These are phyloP conservation scores for Cryphonectria parasitica DNA, from an alignment of 2,329 filamentous ascomycete species.

Conservation along the genomic window DNA sequence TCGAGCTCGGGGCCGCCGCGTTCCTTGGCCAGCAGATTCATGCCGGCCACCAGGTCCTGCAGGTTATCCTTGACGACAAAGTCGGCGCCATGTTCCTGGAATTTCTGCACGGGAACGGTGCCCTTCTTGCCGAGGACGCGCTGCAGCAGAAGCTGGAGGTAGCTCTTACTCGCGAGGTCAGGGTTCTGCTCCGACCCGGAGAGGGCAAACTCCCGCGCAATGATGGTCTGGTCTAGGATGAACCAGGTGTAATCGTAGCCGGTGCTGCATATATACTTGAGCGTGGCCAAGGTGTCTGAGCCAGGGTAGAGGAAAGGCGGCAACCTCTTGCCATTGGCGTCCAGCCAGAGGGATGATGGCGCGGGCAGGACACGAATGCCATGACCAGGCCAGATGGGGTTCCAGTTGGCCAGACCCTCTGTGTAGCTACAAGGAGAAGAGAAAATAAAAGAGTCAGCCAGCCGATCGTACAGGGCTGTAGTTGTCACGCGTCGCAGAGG, in stretches of 20 bases:
- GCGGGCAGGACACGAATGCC: slow-evolving; percentile 65
- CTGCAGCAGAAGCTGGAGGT: slow-evolving; percentile 53
- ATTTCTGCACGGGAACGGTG: slow-evolving; percentile 59
- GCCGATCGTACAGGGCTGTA: neutral
- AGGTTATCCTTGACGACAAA: slow-evolving; percentile 63
- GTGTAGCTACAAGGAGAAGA: slow-evolving; percentile 48
- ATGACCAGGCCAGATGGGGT: slow-evolving; percentile 64
- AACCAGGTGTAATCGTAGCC: slow-evolving; percentile 69
- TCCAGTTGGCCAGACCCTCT: slow-evolving; percentile 64
- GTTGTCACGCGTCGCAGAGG: neutral
- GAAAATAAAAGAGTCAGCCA: neutral
- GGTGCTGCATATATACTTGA: slow-evolving; percentile 62
- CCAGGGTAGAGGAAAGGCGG: slow-evolving; percentile 62
- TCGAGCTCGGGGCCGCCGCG: slow-evolving; percentile 53
- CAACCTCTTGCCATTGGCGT: slow-evolving; percentile 61
- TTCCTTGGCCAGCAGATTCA: slow-evolving; percentile 59
- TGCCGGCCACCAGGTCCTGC: slow-evolving; percentile 57
- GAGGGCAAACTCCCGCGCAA: slow-evolving; percentile 64
- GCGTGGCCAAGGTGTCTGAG: slow-evolving; percentile 59
- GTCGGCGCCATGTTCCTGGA: slow-evolving; percentile 61
- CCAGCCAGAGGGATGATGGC: slow-evolving; percentile 65
- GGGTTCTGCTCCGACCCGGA: slow-evolving; percentile 68
- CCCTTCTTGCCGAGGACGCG: slow-evolving; percentile 57
- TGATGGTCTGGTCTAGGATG: slow-evolving; percentile 60
- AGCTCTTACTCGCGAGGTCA: slow-evolving; percentile 61